Percentiles rank a stretch among this genome's conserved stretches.
phyloP scores from a whole-genome alignment of 768 basidiomycete species.

The Hypsizygus marmoreus region DNA sequence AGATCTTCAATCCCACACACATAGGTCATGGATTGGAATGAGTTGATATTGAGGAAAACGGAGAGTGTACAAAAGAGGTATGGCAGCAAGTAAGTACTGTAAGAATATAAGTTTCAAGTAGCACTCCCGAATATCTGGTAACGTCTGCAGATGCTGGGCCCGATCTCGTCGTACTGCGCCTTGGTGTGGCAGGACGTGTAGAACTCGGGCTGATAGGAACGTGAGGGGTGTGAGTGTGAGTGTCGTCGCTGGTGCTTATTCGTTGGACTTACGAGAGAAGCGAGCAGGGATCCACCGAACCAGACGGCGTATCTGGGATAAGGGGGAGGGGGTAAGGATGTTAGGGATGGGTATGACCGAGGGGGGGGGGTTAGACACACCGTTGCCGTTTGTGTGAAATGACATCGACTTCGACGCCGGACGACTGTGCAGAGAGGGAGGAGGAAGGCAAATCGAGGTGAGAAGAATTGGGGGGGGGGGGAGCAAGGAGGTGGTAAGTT shows the following conservation, averaged over 20 bases:
- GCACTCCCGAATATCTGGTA: conserved; percentile 94
- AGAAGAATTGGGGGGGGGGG: conserved; percentile 1
- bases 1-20: too few species aligned
- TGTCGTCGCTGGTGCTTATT: background rate
- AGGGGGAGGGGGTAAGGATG: conserved; percentile 3
- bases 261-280: conserved; percentile 70
- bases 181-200: conserved; percentile 93
- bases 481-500: conserved; percentile 18
- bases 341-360: conserved; percentile 12
- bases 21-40: too few species aligned
- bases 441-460: too few species aligned
- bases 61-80: too few species aligned
- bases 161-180: conserved; percentile 92
- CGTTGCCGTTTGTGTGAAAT: conserved; percentile 98
- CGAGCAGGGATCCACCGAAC: conserved; percentile 96
- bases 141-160: conserved; percentile 87
- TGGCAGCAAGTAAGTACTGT: too few species aligned
- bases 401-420: conserved; percentile 97
- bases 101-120: too few species aligned
- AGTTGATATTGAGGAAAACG: too few species aligned
- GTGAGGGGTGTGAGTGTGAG: conserved; percentile 5
- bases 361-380: conserved; percentile 35
- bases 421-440: too few species aligned
- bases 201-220: conserved; percentile 76
- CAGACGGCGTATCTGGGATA: conserved; percentile 87